Percentiles rank a stretch among this genome's conserved stretches.
Evolutionary conservation across 1,139 yeast genomes (phyloP).

Genomic region (Suhomyces choctaworum): DNA sequence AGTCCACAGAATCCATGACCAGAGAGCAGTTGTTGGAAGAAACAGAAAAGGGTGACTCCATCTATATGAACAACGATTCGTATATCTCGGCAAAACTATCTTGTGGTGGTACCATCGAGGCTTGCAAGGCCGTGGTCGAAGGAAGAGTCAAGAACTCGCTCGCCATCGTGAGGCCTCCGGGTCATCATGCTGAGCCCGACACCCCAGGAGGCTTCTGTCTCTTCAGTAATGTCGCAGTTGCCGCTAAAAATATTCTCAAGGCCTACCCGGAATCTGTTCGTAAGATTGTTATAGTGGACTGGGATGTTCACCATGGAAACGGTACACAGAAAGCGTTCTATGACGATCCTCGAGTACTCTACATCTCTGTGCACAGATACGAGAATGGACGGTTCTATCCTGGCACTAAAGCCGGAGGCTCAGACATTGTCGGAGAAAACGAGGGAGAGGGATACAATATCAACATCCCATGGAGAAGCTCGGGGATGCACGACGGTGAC

Average conservation of each 20-base stretch:
- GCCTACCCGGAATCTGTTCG: slow-evolving; percentile 87
- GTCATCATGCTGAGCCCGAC: slow-evolving; percentile 98
- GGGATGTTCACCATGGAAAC: slow-evolving; percentile 99
- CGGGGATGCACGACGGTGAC: slow-evolving; percentile 95
- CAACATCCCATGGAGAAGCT: slow-evolving; percentile 92
- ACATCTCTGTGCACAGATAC: slow-evolving; percentile 87
- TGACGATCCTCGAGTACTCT: slow-evolving; percentile 86
- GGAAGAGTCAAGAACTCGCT: slow-evolving; percentile 87
- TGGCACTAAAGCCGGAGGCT: slow-evolving; percentile 80
- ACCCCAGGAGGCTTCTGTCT: slow-evolving; percentile 96
- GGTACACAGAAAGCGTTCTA: slow-evolving; percentile 94
- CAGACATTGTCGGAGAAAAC: slow-evolving; percentile 79
- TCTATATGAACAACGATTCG: slow-evolving; percentile 92
- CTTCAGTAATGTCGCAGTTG: slow-evolving; percentile 96
- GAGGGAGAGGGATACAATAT: slow-evolving; percentile 83
- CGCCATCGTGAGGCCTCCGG: slow-evolving; percentile 98
- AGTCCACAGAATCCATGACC: slow-evolving; percentile 75
- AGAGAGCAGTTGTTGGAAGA: slow-evolving; percentile 76
- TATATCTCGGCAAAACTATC: slow-evolving; percentile 83
- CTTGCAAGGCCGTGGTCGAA: slow-evolving; percentile 92
- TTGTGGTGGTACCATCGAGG: slow-evolving; percentile 97
- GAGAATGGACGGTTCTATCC: slow-evolving; percentile 94
- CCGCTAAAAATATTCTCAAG: slow-evolving; percentile 81
- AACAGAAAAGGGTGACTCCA: slow-evolving; percentile 92
- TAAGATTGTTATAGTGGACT: slow-evolving; percentile 80